Evolutionary conservation across 2,329 filamentous ascomycete genomes (phyloP).

Genomic region (Fusarium keratoplasticum): DNA sequence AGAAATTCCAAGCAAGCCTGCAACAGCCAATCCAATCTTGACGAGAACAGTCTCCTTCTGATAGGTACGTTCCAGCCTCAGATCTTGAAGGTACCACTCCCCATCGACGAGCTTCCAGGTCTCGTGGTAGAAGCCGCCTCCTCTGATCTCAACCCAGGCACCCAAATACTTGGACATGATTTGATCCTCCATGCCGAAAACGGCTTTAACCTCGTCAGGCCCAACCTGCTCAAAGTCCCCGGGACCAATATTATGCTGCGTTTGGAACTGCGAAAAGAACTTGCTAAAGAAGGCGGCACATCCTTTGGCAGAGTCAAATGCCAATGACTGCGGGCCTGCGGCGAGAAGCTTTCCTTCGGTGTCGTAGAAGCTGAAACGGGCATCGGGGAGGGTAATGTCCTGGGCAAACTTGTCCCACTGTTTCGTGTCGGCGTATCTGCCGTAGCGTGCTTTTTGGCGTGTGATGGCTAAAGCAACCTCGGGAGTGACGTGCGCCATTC

Average conservation of each 20-base stretch:
- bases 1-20: background rate
- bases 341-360: slow-evolving; percentile 12
- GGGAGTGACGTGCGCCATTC: slow-evolving; percentile 34
- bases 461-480: slow-evolving; percentile 41
- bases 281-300: slow-evolving; percentile 33
- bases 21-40: background rate
- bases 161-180: slow-evolving; percentile 25
- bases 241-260: slow-evolving; percentile 38
- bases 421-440: slow-evolving; percentile 43
- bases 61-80: slow-evolving; percentile 38
- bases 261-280: slow-evolving; percentile 35
- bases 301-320: slow-evolving; percentile 11
- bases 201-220: slow-evolving; percentile 39
- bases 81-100: slow-evolving; percentile 38
- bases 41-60: slow-evolving; percentile 31
- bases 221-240: slow-evolving; percentile 42
- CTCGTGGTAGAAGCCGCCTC: slow-evolving; percentile 40
- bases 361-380: slow-evolving; percentile 31
- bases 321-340: background rate
- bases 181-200: slow-evolving; percentile 41
- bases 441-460: slow-evolving; percentile 44
- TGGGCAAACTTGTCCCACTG: slow-evolving; percentile 39
- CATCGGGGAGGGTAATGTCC: slow-evolving; percentile 40
- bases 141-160: slow-evolving; percentile 34
- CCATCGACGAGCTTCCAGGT: slow-evolving; percentile 39